Percentiles rank a stretch among this genome's conserved stretches.
Evolutionary conservation across 192 early-diverging fungal genomes (phyloP).

Genomic region (Rhizoclosmatium globosum): DNA sequence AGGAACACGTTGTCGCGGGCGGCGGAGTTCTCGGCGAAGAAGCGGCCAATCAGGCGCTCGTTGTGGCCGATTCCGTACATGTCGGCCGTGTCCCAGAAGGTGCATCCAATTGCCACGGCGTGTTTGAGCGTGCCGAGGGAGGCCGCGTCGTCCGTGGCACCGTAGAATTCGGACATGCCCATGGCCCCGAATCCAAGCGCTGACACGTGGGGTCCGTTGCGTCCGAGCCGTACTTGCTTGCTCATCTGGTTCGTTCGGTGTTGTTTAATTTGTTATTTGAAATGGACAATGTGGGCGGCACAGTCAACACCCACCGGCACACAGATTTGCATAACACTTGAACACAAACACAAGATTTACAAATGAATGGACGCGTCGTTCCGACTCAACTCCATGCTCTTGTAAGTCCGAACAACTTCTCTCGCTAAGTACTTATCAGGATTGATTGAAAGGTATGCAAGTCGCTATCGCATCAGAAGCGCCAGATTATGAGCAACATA

Average conservation of each 20-base stretch:
- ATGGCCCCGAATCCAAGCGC: slow-evolving; percentile 21
- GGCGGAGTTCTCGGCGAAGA: slow-evolving; percentile 53
- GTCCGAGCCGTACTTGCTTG: not conserved
- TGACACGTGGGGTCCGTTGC: not conserved
- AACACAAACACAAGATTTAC: no score
- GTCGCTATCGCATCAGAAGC: not conserved
- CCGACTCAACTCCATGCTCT: no score
- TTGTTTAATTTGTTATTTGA: no score
- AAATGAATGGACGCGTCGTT: no score
- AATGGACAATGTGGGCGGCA: no score
- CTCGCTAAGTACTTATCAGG: no score
- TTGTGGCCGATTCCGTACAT: slow-evolving; percentile 62
- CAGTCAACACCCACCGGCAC: no score
- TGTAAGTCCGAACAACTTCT: no score
- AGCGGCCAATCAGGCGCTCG: slow-evolving; percentile 61
- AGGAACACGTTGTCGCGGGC: slow-evolving; percentile 59
- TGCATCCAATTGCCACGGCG: slow-evolving; percentile 44
- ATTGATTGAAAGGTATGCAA: not conserved
- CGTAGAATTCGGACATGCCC: slow-evolving; percentile 26
- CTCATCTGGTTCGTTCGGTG: not conserved
- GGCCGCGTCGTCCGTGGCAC: slow-evolving; percentile 26
- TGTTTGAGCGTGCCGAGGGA: slow-evolving; percentile 26
- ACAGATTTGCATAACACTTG: no score
- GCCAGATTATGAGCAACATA: not conserved
- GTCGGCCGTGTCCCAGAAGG: slow-evolving; percentile 66